Evolutionary conservation across 2,329 filamentous ascomycete species (phyloP).

Genomic region (Diaporthe capsici): DNA sequence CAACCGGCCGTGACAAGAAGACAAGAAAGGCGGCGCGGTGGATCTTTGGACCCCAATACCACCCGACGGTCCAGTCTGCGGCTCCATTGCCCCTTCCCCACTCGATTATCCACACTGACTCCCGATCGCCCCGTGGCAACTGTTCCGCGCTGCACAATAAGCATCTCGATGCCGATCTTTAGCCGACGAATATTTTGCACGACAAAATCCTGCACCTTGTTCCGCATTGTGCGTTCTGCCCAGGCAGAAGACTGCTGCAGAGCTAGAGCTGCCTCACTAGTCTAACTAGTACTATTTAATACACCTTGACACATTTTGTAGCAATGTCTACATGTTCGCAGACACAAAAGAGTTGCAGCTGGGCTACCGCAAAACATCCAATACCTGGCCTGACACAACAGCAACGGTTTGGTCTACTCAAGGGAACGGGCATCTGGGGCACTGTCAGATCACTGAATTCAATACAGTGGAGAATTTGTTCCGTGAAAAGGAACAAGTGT

Average conservation of each 20-base stretch:
- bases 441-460: not conserved
- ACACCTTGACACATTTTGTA: not conserved
- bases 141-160: not conserved
- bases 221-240: slow-evolving; percentile 2
- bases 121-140: slow-evolving; percentile 11
- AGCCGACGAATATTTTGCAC: not conserved
- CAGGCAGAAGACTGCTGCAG: slow-evolving; percentile 1
- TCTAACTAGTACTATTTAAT: not conserved
- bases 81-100: slow-evolving; percentile 8
- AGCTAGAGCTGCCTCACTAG: not conserved
- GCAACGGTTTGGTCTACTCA: no score
- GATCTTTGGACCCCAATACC: not conserved
- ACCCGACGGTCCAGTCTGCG: slow-evolving; percentile 7
- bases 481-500: not conserved
- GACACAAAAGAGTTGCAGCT: not conserved
- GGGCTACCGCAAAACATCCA: not conserved
- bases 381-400: not conserved
- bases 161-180: slow-evolving; percentile 13
- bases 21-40: not conserved
- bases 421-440: not conserved
- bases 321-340: not conserved
- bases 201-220: not conserved
- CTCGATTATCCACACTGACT: not conserved
- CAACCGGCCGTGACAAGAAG: not conserved
- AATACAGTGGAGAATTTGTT: not conserved